Evolutionary conservation across 352 stramenopile genomes (phyloP).

Genomic region (Phytopythium mirpurense): DNA sequence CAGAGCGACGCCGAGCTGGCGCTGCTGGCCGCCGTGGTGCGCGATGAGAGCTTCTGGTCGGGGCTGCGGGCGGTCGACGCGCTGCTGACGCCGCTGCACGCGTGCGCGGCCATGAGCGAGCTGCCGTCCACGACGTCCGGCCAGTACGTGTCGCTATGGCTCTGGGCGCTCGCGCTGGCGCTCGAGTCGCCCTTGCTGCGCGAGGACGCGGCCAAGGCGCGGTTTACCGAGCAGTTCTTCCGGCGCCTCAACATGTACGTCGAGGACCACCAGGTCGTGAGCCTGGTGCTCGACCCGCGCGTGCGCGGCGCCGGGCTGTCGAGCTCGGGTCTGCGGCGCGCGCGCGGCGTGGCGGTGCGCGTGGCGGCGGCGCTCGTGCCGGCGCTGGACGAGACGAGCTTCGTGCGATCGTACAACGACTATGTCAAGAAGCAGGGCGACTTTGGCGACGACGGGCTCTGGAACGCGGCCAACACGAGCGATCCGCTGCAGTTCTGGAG

Average conservation of each 20-base stretch:
- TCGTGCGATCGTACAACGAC: constrained; percentile 38
- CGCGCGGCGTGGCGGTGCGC: constrained; percentile 22
- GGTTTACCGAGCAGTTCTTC: constrained; percentile 18
- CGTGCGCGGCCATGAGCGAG: constrained; percentile 21
- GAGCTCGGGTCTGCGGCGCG: constrained; percentile 25
- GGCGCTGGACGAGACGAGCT: constrained; percentile 25
- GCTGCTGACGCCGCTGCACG: constrained; percentile 21
- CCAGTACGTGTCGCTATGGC: constrained; percentile 25
- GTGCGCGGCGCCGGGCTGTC: constrained; percentile 32
- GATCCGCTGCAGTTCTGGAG: constrained; percentile 31
- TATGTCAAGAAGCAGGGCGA: constrained; percentile 34
- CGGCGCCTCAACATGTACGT: constrained; percentile 25
- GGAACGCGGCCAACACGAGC: constrained; percentile 27
- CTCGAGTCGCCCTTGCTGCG: constrained; percentile 24
- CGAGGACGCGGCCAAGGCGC: constrained; percentile 8
- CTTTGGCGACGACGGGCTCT: constrained; percentile 27
- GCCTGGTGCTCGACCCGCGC: constrained; percentile 28
- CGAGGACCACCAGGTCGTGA: constrained; percentile 28
- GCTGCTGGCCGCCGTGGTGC: constrained; percentile 13
- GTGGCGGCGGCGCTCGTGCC: constrained; percentile 18
- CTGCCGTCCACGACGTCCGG: constrained; percentile 24
- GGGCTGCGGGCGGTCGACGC: constrained; percentile 16
- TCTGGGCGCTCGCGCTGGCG: constrained; percentile 24
- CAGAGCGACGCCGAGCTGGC: constrained; percentile 6
- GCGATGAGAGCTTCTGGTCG: constrained; percentile 16